Base-by-base conservation (phyloP, 2,329 filamentous ascomycete species). In the Epichloe gansuensis region DNA sequence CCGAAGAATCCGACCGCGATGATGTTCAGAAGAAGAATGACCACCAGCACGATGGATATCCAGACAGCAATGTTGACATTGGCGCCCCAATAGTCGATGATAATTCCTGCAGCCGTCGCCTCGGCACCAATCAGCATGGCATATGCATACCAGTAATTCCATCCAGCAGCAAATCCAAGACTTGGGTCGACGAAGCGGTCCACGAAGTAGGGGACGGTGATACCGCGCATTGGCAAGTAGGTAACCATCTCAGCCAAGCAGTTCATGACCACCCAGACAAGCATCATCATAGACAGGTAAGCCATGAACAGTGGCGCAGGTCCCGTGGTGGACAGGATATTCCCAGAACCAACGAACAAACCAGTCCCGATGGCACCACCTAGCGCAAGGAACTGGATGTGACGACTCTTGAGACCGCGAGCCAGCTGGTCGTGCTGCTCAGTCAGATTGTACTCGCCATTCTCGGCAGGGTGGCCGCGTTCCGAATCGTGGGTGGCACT, bases 301-400 rank as follows among this genome's bases (percentile, higher is more conserved):
- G 79, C 82, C 65, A 90, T 82, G 63, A 89, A 76, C 15, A 89
- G 69, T 0, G 85, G 82, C 5, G 82, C 84, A 3, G 82, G 82
- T 2, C 82, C 82, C 31, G 76, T 75, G 9, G 69, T 67, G 37
- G 74, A 69, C 50, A 84, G 68, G 50, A 81, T 79, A 54, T 67
- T 67, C 25, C 81, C 81, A 39, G 77, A 80, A 52, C 80, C 79
- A 55, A 85, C 74, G 63, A 84, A 84, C 21, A 84, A 72, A 59
- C 81, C 81, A 3, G 81, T 84, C 52, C 81, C 81, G 57, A 84
- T 83, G 23, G 76, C 79, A 55, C 77, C 76, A 45, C 66, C 66
- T 13, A 82, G 68, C 23, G 79, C 79, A 39, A 82, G 67, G 64
- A 82, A 80, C 59, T 82, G 79, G 42, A 82, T 78, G 57, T 82